Base-by-base conservation (phyloP, 2,329 filamentous ascomycete species). In the Anthostomella pinea region DNA sequence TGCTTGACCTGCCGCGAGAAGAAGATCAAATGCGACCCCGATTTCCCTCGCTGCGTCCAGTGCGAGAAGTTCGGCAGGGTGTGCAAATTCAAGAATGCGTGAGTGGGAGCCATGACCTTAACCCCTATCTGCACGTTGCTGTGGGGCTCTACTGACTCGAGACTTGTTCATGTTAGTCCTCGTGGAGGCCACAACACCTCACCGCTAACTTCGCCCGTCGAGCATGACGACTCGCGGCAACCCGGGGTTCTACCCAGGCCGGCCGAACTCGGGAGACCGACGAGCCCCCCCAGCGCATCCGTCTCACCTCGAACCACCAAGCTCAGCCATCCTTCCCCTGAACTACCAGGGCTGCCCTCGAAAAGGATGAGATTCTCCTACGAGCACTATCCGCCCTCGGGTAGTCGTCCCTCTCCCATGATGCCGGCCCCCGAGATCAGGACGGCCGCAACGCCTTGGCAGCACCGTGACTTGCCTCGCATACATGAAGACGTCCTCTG, bases 1-100 rank as follows among this genome's bases (percentile, higher is more conserved):
- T 96, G 90, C 58, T 75, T 95, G 40, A 93, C 88, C 9, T 96
- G 90, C 60, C 79, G 90, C 33, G 89, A 95, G 66, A 96, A 95
- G 79, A 96, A 95, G 72, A 95, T 96, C 67, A 95, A 95, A 63
- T 96, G 90, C 57, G 88, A 95, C 48, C 90, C 89, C 2, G 88
- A 90, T 52, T 84, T 80, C 48, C 86, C 86, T 24, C 88, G 87
- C 51, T 96, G 90, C 53, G 78, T 90, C 35, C 89, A 95, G 64
- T 96, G 90, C 60, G 85, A 93, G 59, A 95, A 95, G 66, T 91
- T 91, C 57, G 87, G 89, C 38, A 77, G 87, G 30, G 72, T 84
- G 13, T 95, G 90, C 75, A 83, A 83, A 63, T 89, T 88, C 57
- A 86, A 87, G 65, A 87, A 85, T 65, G 86, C 86, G 85, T 91